These are phyloP conservation scores for Neurospora sp. DNA, from an alignment of 2,329 filamentous ascomycete species.

Conservation along the genomic window DNA sequence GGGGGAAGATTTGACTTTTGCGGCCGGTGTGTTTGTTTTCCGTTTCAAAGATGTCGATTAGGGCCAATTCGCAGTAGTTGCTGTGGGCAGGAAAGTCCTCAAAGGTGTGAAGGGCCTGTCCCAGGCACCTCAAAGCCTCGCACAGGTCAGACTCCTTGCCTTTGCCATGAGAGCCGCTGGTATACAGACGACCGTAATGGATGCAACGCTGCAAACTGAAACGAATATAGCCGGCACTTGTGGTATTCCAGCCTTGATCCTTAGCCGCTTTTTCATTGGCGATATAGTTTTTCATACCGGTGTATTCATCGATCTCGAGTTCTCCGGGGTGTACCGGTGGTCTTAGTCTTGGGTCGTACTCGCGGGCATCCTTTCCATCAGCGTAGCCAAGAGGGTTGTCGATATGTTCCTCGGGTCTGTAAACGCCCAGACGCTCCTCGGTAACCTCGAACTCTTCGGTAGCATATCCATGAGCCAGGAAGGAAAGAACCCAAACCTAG, in stretches of 20 bases:
- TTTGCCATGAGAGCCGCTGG: slow-evolving; percentile 48
- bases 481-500: slow-evolving; percentile 68
- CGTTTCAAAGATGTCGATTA: slow-evolving; percentile 49
- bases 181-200: slow-evolving; percentile 69
- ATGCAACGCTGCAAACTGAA: slow-evolving; percentile 66
- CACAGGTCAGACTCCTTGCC: slow-evolving; percentile 71
- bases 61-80: slow-evolving; percentile 71
- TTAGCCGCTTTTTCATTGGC: slow-evolving; percentile 55
- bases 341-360: slow-evolving; percentile 72
- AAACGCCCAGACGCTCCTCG: slow-evolving; percentile 67
- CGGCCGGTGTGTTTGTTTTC: slow-evolving; percentile 32
- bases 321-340: slow-evolving; percentile 65
- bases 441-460: slow-evolving; percentile 80
- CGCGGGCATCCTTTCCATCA: slow-evolving; percentile 75
- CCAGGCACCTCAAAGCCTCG: slow-evolving; percentile 67
- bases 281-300: slow-evolving; percentile 99
- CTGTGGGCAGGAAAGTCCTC: slow-evolving; percentile 76
- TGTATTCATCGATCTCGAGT: slow-evolving; percentile 61
- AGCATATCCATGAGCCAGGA: slow-evolving; percentile 76
- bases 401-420: slow-evolving; percentile 66
- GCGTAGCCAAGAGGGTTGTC: slow-evolving; percentile 80
- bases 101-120: slow-evolving; percentile 67
- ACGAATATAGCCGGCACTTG: slow-evolving; percentile 75
- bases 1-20: slow-evolving; percentile 55
- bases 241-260: slow-evolving; percentile 60